Base-by-base conservation (phyloP, 768 basidiomycete genomes). In the Inosperma sp. region DNA sequence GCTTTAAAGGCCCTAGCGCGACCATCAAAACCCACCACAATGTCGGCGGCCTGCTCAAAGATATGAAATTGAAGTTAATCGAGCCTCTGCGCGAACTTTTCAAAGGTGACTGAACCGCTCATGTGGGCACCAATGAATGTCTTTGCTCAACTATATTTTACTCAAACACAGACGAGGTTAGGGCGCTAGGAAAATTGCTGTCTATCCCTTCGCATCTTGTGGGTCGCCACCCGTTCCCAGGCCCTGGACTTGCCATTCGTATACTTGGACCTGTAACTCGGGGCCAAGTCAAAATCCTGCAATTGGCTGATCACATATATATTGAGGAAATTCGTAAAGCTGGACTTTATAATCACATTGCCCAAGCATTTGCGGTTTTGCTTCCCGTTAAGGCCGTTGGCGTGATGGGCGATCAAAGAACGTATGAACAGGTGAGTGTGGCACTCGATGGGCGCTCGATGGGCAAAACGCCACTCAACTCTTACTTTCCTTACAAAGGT, bases 21-120 rank as follows among this genome's bases (percentile, higher is more conserved):
- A 98, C 95, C 8, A 99, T 99, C 77, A 99, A 99, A 78, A 98
- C 96, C 2, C 96, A 99, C 67, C 96, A 98, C 68, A 99, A 99
- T 58, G 96, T 98, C 57, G 96, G 96, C 23, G 95, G 95, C 3
- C 74, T 99, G 45, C 77, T 97, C 54, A 89, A 88, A 64, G 87
- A 98, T 70, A 99, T 98, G 96, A 96, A 93, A 68, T 79, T 99
- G 60, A 98, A 98, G 74, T 78, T 99, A 43, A 98, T 99, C 58
- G 96, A 99, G 71, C 96, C 96, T 16, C 73, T 99, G 30, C 79
- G 96, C 29, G 96, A 98, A 73, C 77, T 99, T 14, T 99, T 99
- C 83, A 98, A 99, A 76, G 96, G 95, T 91, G 57, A 19, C 74
- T 17, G 35, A 25, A 30, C 46, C 39, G 36, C 27, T 39, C 41